Conservation (phyloP, 2,329 filamentous ascomycete genomes). For the Sclerotinia trifoliorum region DNA sequence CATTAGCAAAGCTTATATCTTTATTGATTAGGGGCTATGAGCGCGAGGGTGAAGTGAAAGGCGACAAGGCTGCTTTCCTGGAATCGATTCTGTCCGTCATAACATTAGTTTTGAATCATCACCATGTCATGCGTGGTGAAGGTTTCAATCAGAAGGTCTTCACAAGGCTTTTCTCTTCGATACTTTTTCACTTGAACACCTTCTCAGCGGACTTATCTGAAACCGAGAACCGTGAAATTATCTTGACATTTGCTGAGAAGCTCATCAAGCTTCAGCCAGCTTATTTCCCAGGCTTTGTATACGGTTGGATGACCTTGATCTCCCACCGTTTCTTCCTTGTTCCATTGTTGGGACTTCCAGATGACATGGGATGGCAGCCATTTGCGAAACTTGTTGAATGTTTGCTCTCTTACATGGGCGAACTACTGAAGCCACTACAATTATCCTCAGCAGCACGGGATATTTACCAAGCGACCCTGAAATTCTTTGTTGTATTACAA, state of each 20-base stretch:
- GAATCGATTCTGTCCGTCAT: conserved; percentile 76
- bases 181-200: conserved; percentile 71
- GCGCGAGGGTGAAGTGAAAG: conserved; percentile 55
- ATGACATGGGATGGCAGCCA: conserved; percentile 70
- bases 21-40: conserved; percentile 72
- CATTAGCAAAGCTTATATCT: conserved; percentile 76
- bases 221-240: conserved; percentile 65
- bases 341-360: conserved; percentile 65
- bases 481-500: conserved; percentile 80
- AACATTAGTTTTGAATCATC: conserved; percentile 78
- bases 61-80: conserved; percentile 68
- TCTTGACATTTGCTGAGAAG: conserved; percentile 68
- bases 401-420: conserved; percentile 71
- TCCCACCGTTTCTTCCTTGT: conserved; percentile 85
- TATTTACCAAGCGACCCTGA: conserved; percentile 79
- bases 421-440: conserved; percentile 73
- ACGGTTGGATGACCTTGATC: conserved; percentile 79
- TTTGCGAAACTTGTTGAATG: conserved; percentile 73
- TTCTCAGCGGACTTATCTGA: conserved; percentile 58
- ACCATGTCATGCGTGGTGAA: conserved; percentile 77
- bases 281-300: conserved; percentile 78
- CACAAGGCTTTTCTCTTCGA: conserved; percentile 81
- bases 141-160: conserved; percentile 86
- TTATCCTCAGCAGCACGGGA: conserved; percentile 71
- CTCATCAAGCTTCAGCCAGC: conserved; percentile 73